Conservation (phyloP, 2,329 filamentous ascomycete genomes). For the Aspergillus sp. region DNA sequence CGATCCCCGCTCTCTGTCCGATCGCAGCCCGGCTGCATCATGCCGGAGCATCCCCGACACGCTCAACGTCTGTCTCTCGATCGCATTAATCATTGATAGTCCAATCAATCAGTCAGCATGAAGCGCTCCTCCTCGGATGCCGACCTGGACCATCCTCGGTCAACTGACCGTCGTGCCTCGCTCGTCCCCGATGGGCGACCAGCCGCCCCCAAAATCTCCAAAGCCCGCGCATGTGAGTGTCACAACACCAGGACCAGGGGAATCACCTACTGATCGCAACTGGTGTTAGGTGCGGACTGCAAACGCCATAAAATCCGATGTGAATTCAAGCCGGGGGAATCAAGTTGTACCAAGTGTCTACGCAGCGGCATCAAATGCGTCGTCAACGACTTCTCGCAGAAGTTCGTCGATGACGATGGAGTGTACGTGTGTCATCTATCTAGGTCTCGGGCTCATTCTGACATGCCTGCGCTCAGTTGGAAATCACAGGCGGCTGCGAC, state of each 20-base stretch:
- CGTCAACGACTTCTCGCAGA: slow-evolving; percentile 57
- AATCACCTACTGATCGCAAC: not conserved
- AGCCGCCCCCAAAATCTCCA: slow-evolving; percentile 36
- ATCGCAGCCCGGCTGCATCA: slow-evolving; percentile 16
- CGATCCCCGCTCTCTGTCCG: slow-evolving; percentile 5
- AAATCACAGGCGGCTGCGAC: slow-evolving; percentile 44
- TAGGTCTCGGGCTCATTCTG: not conserved
- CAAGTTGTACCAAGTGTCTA: slow-evolving; percentile 50
- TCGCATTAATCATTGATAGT: slow-evolving; percentile 3
- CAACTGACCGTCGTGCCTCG: slow-evolving; percentile 23
- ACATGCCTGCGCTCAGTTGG: slow-evolving; percentile 36
- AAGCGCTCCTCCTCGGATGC: slow-evolving; percentile 39
- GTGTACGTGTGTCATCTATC: slow-evolving; percentile 38
- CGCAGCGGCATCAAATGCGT: slow-evolving; percentile 53
- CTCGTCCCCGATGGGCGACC: slow-evolving; percentile 19
- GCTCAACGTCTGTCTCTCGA: not conserved
- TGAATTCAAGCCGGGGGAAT: slow-evolving; percentile 47
- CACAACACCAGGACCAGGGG: slow-evolving; percentile 4
- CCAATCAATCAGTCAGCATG: slow-evolving; percentile 18
- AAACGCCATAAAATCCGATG: slow-evolving; percentile 58
- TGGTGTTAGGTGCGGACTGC: slow-evolving; percentile 46
- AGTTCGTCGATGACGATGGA: slow-evolving; percentile 54
- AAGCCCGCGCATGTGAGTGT: slow-evolving; percentile 42
- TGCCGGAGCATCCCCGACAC: slow-evolving; percentile 26
- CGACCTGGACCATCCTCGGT: slow-evolving; percentile 29